These are phyloP conservation scores for Ilyonectria sp. DNA, from an alignment of 2,329 filamentous ascomycete genomes.

Conservation along the genomic window DNA sequence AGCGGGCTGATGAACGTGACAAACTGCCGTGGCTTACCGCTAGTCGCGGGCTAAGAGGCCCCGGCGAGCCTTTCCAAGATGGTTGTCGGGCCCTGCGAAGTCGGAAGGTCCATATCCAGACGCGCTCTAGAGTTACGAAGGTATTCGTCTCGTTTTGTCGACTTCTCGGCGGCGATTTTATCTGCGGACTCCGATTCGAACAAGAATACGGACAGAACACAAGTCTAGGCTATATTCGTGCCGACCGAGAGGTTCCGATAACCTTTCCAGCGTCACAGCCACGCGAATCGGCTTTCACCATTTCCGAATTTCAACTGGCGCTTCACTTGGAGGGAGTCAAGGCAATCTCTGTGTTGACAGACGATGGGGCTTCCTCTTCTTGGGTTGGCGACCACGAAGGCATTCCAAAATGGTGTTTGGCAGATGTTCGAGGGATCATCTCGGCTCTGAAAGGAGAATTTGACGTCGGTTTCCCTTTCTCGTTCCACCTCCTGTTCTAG, in stretches of 20 bases:
- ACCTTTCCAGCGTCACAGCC: not conserved
- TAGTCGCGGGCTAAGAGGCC: constrained; percentile 16
- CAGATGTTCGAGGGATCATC: not conserved
- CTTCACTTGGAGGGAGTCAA: constrained; percentile 1
- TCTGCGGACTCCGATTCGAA: constrained; percentile 27
- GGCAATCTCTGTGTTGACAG: constrained; percentile 2
- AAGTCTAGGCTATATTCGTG: constrained; percentile 20
- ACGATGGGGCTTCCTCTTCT: not conserved
- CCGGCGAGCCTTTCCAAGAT: constrained; percentile 5
- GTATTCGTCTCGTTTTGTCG: constrained; percentile 22
- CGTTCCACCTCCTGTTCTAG: not conserved
- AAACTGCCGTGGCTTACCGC: constrained; percentile 16
- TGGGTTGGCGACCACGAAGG: constrained; percentile 9
- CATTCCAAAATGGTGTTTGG: constrained; percentile 4
- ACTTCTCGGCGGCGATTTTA: constrained; percentile 10
- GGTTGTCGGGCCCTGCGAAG: constrained; percentile 22
- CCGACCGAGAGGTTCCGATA: constrained; percentile 13
- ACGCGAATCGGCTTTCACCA: not conserved
- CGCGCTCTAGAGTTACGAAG: not conserved
- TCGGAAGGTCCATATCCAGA: constrained; percentile 13
- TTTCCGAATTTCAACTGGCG: constrained; percentile 6
- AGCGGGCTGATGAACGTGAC: constrained; percentile 7
- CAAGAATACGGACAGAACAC: not conserved
- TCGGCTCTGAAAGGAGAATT: constrained; percentile 8
- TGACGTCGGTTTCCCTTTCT: constrained; percentile 11